These are phyloP conservation scores for Bryoglossum gracile DNA, from an alignment of 495 filamentous ascomycete species.

Conservation along the genomic window DNA sequence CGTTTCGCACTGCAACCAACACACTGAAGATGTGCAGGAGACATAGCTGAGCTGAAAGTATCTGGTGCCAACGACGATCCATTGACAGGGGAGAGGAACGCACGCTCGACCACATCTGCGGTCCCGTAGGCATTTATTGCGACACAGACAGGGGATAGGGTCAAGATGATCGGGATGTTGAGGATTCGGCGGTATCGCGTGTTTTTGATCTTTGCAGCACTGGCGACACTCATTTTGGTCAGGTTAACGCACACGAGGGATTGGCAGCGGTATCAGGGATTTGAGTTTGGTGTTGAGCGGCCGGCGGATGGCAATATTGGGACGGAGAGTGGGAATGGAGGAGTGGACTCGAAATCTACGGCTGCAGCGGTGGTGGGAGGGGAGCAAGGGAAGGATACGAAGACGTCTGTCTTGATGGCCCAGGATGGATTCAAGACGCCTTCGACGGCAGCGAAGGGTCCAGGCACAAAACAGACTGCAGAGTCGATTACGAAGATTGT, in stretches of 20 bases:
- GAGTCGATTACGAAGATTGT: slow-evolving; percentile 27
- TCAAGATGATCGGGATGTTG: slow-evolving; percentile 45
- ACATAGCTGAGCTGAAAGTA: no score
- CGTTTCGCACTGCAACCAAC: no score
- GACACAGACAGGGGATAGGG: background rate
- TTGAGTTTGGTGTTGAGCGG: background rate
- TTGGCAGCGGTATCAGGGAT: slow-evolving; percentile 19
- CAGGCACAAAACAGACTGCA: background rate
- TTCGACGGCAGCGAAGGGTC: background rate
- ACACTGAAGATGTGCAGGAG: no score
- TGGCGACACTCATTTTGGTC: slow-evolving; percentile 57
- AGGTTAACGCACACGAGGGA: slow-evolving; percentile 40
- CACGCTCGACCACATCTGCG: background rate
- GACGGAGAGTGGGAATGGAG: background rate
- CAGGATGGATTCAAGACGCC: background rate
- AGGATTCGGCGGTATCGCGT: slow-evolving; percentile 71
- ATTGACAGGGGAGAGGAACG: no score
- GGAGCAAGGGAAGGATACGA: background rate
- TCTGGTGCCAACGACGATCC: no score
- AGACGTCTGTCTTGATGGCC: background rate
- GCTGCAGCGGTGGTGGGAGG: no score
- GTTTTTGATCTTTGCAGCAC: slow-evolving; percentile 61
- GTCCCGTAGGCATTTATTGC: background rate
- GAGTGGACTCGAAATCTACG: no score
- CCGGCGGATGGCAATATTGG: background rate